These are phyloP conservation scores for Aspergillus conjunctus DNA, from an alignment of 495 filamentous ascomycete species.

Conservation along the genomic window DNA sequence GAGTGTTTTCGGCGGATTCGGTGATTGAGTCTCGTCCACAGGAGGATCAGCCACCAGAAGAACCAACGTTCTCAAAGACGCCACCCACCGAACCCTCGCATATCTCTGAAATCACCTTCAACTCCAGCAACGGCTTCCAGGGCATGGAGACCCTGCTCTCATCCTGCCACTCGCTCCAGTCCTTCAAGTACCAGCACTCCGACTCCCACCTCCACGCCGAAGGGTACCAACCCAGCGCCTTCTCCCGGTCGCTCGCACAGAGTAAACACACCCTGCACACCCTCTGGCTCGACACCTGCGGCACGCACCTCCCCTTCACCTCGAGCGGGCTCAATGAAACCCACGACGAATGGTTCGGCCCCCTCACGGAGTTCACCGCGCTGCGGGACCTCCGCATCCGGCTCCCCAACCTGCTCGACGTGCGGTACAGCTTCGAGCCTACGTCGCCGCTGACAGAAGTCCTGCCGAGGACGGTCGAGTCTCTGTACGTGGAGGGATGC, in stretches of 20 bases:
- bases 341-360: constrained; percentile 41
- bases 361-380: constrained; percentile 33
- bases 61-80: background rate
- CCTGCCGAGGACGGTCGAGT: constrained; percentile 36
- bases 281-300: constrained; percentile 39
- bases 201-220: constrained; percentile 32
- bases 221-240: constrained; percentile 35
- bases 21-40: constrained; percentile 31
- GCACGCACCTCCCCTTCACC: constrained; percentile 38
- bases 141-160: constrained; percentile 33
- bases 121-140: constrained; percentile 32
- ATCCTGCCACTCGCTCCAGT: constrained; percentile 31
- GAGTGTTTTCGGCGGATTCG: constrained; percentile 29
- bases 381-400: constrained; percentile 41
- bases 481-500: constrained; percentile 37
- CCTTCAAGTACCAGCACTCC: constrained; percentile 44
- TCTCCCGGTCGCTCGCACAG: constrained; percentile 30
- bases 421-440: constrained; percentile 32
- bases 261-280: constrained; percentile 35
- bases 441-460: constrained; percentile 27
- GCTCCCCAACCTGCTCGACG: constrained; percentile 38
- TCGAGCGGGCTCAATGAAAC: constrained; percentile 35
- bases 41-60: constrained; percentile 5
- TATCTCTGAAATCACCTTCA: constrained; percentile 34
- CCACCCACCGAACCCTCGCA: constrained; percentile 14